Evolutionary conservation across 805 yeast genomes (phyloP), one percentile per base, ranked within the genome.

Genomic region (Brettanomyces custersianus): DNA sequence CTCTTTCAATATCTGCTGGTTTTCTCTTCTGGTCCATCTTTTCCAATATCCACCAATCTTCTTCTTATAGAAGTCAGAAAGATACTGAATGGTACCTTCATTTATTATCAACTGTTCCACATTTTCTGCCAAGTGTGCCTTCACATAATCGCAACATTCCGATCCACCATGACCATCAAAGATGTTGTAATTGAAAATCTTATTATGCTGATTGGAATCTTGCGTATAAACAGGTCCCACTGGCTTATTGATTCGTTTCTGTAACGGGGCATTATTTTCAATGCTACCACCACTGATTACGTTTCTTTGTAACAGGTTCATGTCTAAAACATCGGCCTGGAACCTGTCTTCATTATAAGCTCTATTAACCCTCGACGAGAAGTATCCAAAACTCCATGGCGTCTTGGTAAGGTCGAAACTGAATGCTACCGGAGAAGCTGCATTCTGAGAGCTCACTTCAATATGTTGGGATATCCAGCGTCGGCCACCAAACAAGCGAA

Each of bases 161-260:
- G 66, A 68, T 17, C 95, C 94, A 6, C 97, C 98, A 59, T 92
- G 98, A 8, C 98, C 98, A 59, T 92, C 98, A 56, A 83, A 87
- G 2, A 92, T 70, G 31, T 75, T 74, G 48, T 84, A 77, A 45
- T 74, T 75, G 60, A 90, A 82, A 15, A 78, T 75, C 34, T 61
- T 47, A 2, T 40, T 37, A 24, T 42, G 33, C 10, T 29, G 16
- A 24, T 29, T 43, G 7, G 27, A 11, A 21, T 40, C 35, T n/a
- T n/a, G n/a, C 28, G 33, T 30, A 31, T 49, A 48, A 4, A 11
- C n/a, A 4, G 53, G 54, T 27, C 40, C 44, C 4, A 37, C 33
- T 7, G 38, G 24, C 26, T 45, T 35, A 25, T 39, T 31, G 2
- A 50, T 37, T 27, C 57, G 42, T 5, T 29, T 23, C 27, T 43